Base-by-base conservation (phyloP, 345 rosid genomes). In the Citrus glauca region DNA sequence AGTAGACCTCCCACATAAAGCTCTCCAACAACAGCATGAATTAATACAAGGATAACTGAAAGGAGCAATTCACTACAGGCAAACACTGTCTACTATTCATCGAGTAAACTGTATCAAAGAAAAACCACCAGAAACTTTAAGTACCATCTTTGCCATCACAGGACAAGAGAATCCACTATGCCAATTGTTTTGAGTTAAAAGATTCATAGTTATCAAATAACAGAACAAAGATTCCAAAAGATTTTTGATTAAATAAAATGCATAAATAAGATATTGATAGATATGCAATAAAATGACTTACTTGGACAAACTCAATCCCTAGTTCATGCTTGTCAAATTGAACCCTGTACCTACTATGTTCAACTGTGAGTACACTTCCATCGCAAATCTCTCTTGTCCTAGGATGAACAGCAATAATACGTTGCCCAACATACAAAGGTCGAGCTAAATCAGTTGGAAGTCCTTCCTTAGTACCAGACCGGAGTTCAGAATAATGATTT, bases 241-340 rank as follows among this genome's bases (percentile, higher is more conserved):
- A 30, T n/a, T 50, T 53, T 50, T 55, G 16, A 66, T 2, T 10
- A 25, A 75, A 48, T 30, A 35, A 42, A 42, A 65, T 42, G 48
- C 78, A 71, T 14, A 78, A 19, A 33, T 66, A 30, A 53, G 53
- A 60, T 63, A 45, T 75, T 30, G 40, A 11, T 14, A 65, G 53
- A 55, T 53, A 32, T 24, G 79, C 78, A 77, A 57, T 27, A 35
- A 68, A 59, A 78, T 24, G 27, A 38, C 27, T 77, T 89, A 93
- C 97, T 94, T 77, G 81, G 85, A 93, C 94, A 86, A 88, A 87
- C 85, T 91, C 95, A 83, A 91, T 91, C 76, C 92, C 94, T 71
- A 90, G 81, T 73, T 89, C 94, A 71, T 85, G 86, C 35, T 62
- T 67, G 81, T 86, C 94, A 87, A 93, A 90, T 87, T 88, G 94